Evolutionary conservation across 768 basidiomycete species (phyloP).

Genomic region (Leccinum pellstonianum): DNA sequence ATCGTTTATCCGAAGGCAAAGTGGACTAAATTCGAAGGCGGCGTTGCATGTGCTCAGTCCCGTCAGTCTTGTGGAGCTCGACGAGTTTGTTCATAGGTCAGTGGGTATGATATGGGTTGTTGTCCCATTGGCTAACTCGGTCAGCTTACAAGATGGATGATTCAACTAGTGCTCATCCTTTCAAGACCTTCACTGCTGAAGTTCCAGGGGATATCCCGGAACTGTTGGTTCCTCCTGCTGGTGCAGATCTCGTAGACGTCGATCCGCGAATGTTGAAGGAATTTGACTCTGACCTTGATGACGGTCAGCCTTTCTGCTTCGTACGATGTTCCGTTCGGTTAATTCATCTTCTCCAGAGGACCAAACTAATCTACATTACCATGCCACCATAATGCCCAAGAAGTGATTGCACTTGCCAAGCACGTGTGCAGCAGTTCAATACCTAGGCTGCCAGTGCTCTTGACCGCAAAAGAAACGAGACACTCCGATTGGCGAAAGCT

Average conservation of each 20-base stretch:
- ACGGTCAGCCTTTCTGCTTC: conserved; percentile 52
- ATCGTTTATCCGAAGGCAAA: conserved; percentile 51
- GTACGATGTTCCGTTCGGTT: neutral
- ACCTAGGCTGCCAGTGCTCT: conserved; percentile 41
- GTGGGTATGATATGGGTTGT: conserved; percentile 33
- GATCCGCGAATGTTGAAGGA: conserved; percentile 58
- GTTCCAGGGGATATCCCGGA: conserved; percentile 63
- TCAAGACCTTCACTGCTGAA: conserved; percentile 52
- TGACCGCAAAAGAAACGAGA: conserved; percentile 79
- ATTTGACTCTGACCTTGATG: conserved; percentile 81
- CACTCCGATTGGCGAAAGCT: conserved; percentile 62
- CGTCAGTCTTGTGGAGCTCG: no score
- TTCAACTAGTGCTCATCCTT: conserved; percentile 38
- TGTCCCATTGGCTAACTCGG: conserved; percentile 1
- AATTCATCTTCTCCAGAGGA: conserved; percentile 59
- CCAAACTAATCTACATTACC: conserved; percentile 77
- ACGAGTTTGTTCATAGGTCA: no score
- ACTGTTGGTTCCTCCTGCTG: conserved; percentile 45
- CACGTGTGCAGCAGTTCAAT: conserved; percentile 49
- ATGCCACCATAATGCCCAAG: conserved; percentile 90
- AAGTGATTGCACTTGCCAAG: conserved; percentile 75
- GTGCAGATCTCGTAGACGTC: conserved; percentile 56
- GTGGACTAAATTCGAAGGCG: no score
- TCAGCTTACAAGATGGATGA: conserved; percentile 66
- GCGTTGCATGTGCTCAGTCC: no score